Percentiles rank a stretch among this genome's conserved stretches.
Conservation (phyloP, 768 basidiomycete genomes). For the Mycena alexandri region DNA sequence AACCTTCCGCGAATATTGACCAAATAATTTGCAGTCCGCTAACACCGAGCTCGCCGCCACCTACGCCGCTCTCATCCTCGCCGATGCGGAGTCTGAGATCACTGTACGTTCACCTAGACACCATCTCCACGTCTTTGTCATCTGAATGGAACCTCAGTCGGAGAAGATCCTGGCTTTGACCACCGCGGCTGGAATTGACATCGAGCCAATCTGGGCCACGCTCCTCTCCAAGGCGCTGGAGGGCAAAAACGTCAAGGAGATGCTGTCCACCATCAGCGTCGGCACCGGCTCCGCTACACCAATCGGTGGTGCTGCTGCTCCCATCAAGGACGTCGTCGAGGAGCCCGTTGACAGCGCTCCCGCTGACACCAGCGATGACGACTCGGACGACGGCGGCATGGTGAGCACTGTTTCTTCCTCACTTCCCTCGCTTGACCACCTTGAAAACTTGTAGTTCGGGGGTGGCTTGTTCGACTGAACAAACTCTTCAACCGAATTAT, state of each 20-base stretch:
- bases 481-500: not conserved
- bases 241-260: slow-evolving; percentile 85
- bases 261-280: slow-evolving; percentile 82
- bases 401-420: not conserved
- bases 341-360: slow-evolving; percentile 10
- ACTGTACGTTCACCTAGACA: slow-evolving; percentile 63
- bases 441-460: slow-evolving; percentile 12
- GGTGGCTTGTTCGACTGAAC: slow-evolving; percentile 29
- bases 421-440: not conserved
- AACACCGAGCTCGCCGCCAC: slow-evolving; percentile 77
- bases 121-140: not conserved
- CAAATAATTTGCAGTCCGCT: slow-evolving; percentile 3
- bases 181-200: slow-evolving; percentile 73
- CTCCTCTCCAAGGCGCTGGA: slow-evolving; percentile 88
- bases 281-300: slow-evolving; percentile 5
- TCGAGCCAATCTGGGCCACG: slow-evolving; percentile 88
- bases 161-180: slow-evolving; percentile 82
- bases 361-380: slow-evolving; percentile 1
- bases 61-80: slow-evolving; percentile 88
- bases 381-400: slow-evolving; percentile 25
- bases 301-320: not conserved
- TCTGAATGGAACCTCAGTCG: slow-evolving; percentile 54
- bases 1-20: too few species aligned
- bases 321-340: not conserved
- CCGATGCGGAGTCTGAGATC: slow-evolving; percentile 86